A percentile compares a stretch with the other conserved stretches of the same genome.
phyloP scores from a whole-genome alignment of 352 stramenopile species.

The Pythium volutum region DNA sequence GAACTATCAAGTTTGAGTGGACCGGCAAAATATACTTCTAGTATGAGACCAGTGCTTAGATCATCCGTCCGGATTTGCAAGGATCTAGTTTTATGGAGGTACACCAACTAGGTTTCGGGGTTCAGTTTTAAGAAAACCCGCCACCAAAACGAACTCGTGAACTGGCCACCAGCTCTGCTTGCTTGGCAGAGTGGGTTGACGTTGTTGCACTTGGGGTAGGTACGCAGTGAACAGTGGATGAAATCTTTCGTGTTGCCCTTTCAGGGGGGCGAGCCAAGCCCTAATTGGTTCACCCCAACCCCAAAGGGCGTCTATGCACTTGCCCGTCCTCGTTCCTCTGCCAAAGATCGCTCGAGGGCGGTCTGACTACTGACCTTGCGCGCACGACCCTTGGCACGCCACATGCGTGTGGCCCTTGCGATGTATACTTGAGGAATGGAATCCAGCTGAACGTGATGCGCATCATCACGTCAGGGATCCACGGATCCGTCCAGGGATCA shows the following conservation, averaged over 20 bases:
- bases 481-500: neutral
- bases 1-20: constrained; percentile 24
- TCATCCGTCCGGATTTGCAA: constrained; percentile 13
- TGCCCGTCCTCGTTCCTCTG: neutral
- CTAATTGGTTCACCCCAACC: constrained; percentile 1
- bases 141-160: constrained; percentile 7
- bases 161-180: constrained; percentile 25
- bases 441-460: constrained; percentile 14
- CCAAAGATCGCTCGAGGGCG: neutral
- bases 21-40: constrained; percentile 4
- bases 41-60: constrained; percentile 13
- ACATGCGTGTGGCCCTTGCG: neutral
- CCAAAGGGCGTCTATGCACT: constrained; percentile 1
- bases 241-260: constrained; percentile 25
- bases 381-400: neutral
- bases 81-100: constrained; percentile 7
- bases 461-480: neutral
- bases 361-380: constrained; percentile 9
- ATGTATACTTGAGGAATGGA: neutral
- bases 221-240: constrained; percentile 1
- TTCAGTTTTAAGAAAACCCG: neutral
- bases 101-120: constrained; percentile 8
- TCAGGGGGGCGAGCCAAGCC: constrained; percentile 4
- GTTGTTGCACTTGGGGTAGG: constrained; percentile 3
- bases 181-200: constrained; percentile 4